These are phyloP conservation scores for Botrytis cinerea DNA, from an alignment of 2,329 filamentous ascomycete species.

Conservation along the genomic window DNA sequence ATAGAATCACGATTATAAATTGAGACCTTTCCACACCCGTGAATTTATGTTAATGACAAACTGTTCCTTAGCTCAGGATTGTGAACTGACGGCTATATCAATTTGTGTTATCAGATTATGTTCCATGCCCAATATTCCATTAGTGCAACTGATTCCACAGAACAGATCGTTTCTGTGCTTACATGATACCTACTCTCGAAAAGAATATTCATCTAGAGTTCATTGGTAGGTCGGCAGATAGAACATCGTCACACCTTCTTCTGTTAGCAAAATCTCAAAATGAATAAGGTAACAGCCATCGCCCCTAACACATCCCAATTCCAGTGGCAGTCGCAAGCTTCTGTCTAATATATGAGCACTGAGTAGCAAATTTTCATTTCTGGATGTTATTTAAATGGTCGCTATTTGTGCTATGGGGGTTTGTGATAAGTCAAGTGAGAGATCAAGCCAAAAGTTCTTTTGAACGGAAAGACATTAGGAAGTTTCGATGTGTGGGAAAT, in stretches of 20 bases:
- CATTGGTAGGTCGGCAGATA: not conserved
- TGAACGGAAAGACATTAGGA: not conserved
- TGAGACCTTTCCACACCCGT: not conserved
- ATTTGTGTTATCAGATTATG: not conserved
- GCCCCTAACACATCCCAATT: not conserved
- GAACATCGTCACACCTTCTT: not conserved
- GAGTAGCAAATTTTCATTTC: not conserved
- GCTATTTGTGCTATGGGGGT: fast-evolving
- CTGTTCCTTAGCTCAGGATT: not conserved
- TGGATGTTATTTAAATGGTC: too few species aligned
- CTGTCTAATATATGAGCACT: not conserved
- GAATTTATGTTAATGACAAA: not conserved
- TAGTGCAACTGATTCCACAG: too few species aligned
- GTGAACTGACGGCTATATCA: not conserved
- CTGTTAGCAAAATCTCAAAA: not conserved
- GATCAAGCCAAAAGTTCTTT: not conserved
- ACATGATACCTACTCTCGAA: not conserved
- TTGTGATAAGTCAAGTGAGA: not conserved
- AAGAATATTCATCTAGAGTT: too few species aligned
- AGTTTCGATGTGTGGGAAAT: not conserved
- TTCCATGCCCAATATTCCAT: too few species aligned
- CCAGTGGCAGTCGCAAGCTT: not conserved
- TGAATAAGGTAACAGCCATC: not conserved
- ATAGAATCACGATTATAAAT: not conserved
- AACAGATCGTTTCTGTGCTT: not conserved